Base-by-base conservation (phyloP, 305 asterid genomes). In the Coffea humblotiana region DNA sequence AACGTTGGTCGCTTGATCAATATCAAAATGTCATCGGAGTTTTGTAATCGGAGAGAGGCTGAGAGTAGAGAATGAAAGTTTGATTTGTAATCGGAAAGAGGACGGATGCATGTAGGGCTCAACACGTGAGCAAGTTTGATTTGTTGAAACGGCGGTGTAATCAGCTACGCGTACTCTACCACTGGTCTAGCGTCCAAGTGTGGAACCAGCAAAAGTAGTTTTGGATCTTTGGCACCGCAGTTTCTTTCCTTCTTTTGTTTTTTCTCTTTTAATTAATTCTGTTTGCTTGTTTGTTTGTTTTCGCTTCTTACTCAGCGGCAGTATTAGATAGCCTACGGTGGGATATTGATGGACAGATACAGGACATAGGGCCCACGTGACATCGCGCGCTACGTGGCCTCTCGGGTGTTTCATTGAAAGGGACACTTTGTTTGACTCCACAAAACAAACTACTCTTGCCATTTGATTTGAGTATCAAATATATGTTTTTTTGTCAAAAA, bases 91-190 rank as follows among this genome's bases (percentile, higher is more conserved):
- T 29, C 71, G 71, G 65, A 79, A 79, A 45, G 71, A 16, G 45
- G 71, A 47, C 8, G 63, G 37, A 23, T 4, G 21, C 6, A 7
- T 25, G 63, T 18, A n/a, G 49, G 61, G 49, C 48, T 21, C 52
- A 25, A 63, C 81, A 83, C 78, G 83, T 79, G 49, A 65, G 16
- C 77, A 27, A 21, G 67, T 64, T 11, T 83, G 60, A 83, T 79
- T 83, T 58, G 86, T 61, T 71, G 80, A 58, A 83, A 61, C 74
- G 32, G 82, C 82, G 85, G 85, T 78, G 79, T 51, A 68, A 13
- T 65, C 40, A 76, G 23, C 76, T 47, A n/a, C 43, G 6, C 43
- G 43, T 3, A 40, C 43, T 40, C 43, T 40, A 40, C 43, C 43
- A 5, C 43, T 40, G 43, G 77, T 23, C 35, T 74, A 15, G 32